A percentile compares a stretch with the other conserved stretches of the same genome.
phyloP scores from a whole-genome alignment of 2,329 filamentous ascomycete species.

The Fusarium guadeloupense region DNA sequence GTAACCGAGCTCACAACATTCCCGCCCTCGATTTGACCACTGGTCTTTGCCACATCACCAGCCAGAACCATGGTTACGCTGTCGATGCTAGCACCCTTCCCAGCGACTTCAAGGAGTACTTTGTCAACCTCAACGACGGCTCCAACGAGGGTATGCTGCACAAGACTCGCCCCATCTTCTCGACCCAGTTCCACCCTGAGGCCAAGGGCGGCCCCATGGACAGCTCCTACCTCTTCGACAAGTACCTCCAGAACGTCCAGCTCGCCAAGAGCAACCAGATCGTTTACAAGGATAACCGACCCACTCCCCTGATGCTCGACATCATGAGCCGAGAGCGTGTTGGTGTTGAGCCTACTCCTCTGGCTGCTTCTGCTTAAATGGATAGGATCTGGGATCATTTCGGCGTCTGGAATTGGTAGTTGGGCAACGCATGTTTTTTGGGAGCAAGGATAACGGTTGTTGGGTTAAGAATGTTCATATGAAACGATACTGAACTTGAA shows the following conservation, averaged over 20 bases:
- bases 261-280: conserved; percentile 87
- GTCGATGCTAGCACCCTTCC: conserved; percentile 86
- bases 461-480: conserved; percentile 2
- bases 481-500: conserved; percentile 1
- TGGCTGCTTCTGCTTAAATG: conserved; percentile 59
- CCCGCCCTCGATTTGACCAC: conserved; percentile 93
- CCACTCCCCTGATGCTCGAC: conserved; percentile 87
- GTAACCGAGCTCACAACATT: conserved; percentile 98
- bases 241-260: conserved; percentile 89
- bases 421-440: conserved; percentile 19
- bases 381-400: conserved; percentile 9
- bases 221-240: conserved; percentile 94
- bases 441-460: conserved; percentile 19
- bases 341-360: conserved; percentile 75
- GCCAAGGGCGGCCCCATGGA: conserved; percentile 97
- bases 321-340: conserved; percentile 94
- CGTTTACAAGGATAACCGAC: conserved; percentile 85
- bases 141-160: conserved; percentile 98
- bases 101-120: conserved; percentile 95
- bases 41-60: conserved; percentile 97
- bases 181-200: conserved; percentile 98
- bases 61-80: conserved; percentile 98
- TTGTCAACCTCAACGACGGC: conserved; percentile 96
- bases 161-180: conserved; percentile 95
- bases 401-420: conserved; percentile 30